A percentile compares a stretch with the other conserved stretches of the same genome.
phyloP scores from a whole-genome alignment of 208 protist species.

The Leishmania braziliensis region DNA sequence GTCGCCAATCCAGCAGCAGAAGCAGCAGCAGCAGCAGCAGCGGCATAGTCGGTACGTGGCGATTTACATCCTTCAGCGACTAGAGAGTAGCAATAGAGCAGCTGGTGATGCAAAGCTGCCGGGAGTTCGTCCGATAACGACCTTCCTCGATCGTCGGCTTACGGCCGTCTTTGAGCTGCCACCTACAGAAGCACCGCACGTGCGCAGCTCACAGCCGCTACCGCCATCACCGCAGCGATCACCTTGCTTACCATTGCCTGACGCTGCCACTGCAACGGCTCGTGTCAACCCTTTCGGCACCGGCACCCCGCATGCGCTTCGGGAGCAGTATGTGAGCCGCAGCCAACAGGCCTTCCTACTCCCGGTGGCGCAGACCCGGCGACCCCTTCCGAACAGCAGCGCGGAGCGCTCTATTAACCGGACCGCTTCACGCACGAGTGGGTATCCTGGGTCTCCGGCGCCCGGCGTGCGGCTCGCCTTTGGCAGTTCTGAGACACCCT shows the following conservation, averaged over 20 bases:
- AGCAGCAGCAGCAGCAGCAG: slow-evolving; percentile 5
- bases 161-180: neutral
- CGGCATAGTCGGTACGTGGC: slow-evolving; percentile 1
- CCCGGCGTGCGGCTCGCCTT: neutral
- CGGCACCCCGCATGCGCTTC: slow-evolving; percentile 6
- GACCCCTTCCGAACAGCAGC: slow-evolving; percentile 2
- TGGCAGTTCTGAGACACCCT: slow-evolving; percentile 8
- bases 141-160: neutral
- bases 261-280: neutral
- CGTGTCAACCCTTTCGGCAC: slow-evolving; percentile 7
- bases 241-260: neutral
- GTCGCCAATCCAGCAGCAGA: neutral
- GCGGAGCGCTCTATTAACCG: neutral
- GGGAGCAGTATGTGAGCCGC: neutral
- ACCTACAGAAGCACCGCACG: neutral
- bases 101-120: slow-evolving; percentile 5
- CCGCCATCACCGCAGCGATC: neutral
- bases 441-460: neutral
- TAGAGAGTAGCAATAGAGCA: slow-evolving; percentile 13
- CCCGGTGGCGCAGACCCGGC: neutral
- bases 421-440: neutral
- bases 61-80: slow-evolving; percentile 28
- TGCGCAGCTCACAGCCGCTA: neutral
- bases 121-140: neutral
- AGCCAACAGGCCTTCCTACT: neutral